These are phyloP conservation scores for Lasiosphaeris hirsuta DNA, from an alignment of 495 filamentous ascomycete species.

Conservation along the genomic window DNA sequence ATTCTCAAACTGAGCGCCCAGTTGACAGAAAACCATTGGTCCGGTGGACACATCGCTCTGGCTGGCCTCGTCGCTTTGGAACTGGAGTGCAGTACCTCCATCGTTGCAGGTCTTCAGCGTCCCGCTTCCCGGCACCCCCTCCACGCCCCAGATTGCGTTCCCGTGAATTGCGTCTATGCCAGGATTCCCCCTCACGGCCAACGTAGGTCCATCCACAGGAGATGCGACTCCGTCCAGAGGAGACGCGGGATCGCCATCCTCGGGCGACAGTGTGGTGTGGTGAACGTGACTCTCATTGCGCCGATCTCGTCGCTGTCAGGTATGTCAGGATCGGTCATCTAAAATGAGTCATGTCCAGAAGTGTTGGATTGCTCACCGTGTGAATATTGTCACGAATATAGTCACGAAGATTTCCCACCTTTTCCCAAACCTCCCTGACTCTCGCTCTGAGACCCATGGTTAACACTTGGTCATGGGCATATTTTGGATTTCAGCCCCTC, in stretches of 20 bases:
- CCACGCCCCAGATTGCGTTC: not conserved
- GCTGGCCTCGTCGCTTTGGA: not conserved
- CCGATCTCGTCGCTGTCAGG: not conserved
- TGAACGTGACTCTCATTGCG: too few species aligned
- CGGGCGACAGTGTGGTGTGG: too few species aligned
- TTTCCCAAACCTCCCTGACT: not conserved
- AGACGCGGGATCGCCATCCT: too few species aligned
- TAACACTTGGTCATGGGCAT: not conserved
- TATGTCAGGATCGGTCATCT: not conserved
- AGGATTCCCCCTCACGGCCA: too few species aligned
- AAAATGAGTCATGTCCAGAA: not conserved
- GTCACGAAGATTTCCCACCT: not conserved
- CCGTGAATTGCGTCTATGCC: not conserved
- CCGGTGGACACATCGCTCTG: not conserved
- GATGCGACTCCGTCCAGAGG: too few species aligned
- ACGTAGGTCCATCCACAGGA: too few species aligned
- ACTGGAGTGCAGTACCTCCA: not conserved
- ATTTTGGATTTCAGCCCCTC: not conserved
- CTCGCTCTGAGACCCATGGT: not conserved
- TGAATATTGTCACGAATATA: not conserved
- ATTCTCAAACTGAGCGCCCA: not conserved
- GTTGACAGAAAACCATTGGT: not conserved
- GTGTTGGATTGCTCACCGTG: too few species aligned
- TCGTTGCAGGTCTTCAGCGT: slow-evolving; percentile 6
- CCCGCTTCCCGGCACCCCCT: not conserved